phyloP scores from a whole-genome alignment of 1,284 basidiomycete genomes.

The Somion occarium region DNA sequence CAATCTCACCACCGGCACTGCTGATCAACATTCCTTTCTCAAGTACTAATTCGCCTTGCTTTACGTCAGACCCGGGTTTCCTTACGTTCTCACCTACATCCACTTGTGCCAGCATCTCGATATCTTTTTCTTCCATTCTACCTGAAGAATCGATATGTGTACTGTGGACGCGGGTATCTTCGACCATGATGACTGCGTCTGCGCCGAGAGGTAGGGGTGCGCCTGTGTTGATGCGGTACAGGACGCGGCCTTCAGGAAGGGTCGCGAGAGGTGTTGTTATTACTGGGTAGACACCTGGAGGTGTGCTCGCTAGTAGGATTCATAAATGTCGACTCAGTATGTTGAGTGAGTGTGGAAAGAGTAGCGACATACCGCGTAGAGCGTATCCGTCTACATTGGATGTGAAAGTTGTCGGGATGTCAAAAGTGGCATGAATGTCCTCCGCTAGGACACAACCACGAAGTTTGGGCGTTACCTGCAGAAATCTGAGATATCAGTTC shows the following conservation, averaged over 20 bases:
- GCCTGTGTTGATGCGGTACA: slow-evolving; percentile 80
- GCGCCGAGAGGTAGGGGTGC: slow-evolving; percentile 70
- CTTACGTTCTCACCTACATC: slow-evolving; percentile 71
- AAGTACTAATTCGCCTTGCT: slow-evolving; percentile 63
- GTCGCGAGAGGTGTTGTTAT: slow-evolving; percentile 45
- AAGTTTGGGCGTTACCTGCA: slow-evolving; percentile 51
- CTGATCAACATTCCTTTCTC: slow-evolving; percentile 57
- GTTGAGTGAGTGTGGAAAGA: background rate
- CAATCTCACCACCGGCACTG: slow-evolving; percentile 79
- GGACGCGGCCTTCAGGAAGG: slow-evolving; percentile 41
- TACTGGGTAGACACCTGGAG: slow-evolving; percentile 67
- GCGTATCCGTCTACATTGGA: slow-evolving; percentile 91
- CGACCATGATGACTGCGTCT: slow-evolving; percentile 87
- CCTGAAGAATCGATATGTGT: slow-evolving; percentile 30
- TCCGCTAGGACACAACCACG: slow-evolving; percentile 72
- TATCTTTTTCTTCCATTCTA: slow-evolving; percentile 57
- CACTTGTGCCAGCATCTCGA: slow-evolving; percentile 64
- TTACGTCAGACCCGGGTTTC: slow-evolving; percentile 70
- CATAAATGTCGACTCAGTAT: background rate
- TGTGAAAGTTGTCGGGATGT: slow-evolving; percentile 60
- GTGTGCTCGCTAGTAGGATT: slow-evolving; percentile 43
- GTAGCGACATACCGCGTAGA: slow-evolving; percentile 48
- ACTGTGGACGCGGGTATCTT: slow-evolving; percentile 74
- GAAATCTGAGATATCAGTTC: background rate
- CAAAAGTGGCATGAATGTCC: slow-evolving; percentile 59